These are phyloP conservation scores for Kregervanrija pseudodelftensis DNA, from an alignment of 805 yeast species.

Conservation along the genomic window DNA sequence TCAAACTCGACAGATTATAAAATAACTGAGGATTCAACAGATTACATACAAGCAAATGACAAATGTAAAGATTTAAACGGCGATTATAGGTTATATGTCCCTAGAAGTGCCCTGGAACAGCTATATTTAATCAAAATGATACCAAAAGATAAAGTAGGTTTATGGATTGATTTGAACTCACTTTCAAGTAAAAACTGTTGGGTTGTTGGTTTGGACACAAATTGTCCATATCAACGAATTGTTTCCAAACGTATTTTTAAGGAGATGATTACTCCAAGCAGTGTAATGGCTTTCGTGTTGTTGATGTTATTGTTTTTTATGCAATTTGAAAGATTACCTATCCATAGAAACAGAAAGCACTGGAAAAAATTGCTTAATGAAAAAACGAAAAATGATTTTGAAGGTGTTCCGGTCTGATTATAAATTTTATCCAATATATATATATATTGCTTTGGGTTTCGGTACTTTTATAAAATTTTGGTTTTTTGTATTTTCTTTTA, in stretches of 20 bases:
- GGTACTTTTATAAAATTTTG: conserved; percentile 1
- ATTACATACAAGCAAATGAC: conserved; percentile 40
- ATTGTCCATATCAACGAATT: conserved; percentile 68
- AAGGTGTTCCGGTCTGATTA: conserved; percentile 69
- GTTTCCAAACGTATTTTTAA: conserved; percentile 51
- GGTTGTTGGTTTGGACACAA: conserved; percentile 78
- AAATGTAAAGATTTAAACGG: conserved; percentile 24
- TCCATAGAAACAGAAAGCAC: conserved; percentile 60
- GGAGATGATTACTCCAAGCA: conserved; percentile 60
- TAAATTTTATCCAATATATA: conserved; percentile 25
- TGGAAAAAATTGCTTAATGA: conserved; percentile 55
- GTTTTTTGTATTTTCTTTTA: not conserved
- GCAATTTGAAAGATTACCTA: conserved; percentile 56
- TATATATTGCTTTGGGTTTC: not conserved
- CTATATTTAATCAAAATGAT: conserved; percentile 16
- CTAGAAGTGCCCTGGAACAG: conserved; percentile 44
- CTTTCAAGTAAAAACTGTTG: conserved; percentile 70
- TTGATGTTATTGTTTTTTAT: conserved; percentile 45
- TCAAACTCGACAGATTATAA: conserved; percentile 37
- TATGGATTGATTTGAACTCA: conserved; percentile 83
- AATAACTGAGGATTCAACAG: conserved; percentile 25
- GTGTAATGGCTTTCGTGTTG: conserved; percentile 47
- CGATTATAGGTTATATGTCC: conserved; percentile 34
- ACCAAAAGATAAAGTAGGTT: conserved; percentile 26
- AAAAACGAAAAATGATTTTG: conserved; percentile 57